phyloP scores from a whole-genome alignment of 805 yeast genomes.

The Isabelozyma rhagii region DNA sequence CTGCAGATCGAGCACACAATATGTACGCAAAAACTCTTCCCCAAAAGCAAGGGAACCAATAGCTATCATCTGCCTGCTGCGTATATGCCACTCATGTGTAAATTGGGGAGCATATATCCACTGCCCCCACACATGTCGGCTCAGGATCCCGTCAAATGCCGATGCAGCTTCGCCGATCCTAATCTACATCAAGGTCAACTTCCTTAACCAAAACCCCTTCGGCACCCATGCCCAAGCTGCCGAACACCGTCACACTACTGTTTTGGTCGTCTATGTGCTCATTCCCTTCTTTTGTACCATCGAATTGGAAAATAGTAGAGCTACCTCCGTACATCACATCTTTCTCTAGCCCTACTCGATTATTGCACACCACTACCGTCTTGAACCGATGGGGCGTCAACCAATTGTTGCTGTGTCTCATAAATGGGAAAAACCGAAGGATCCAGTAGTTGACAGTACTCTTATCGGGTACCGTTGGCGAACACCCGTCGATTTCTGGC shows the following conservation, averaged over 20 bases:
- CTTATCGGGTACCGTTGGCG: conserved; percentile 39
- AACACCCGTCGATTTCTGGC: conserved; percentile 5
- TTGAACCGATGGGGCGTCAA: conserved; percentile 17
- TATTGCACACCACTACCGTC: conserved; percentile 52
- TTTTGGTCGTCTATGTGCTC: conserved; percentile 39
- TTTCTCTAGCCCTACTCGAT: conserved; percentile 77
- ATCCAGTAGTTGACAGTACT: conserved; percentile 72
- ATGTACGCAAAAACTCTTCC: too few relatives aligned
- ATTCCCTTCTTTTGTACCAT: conserved; percentile 12
- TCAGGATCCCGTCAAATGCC: too few relatives aligned
- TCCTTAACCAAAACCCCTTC: conserved; percentile 67
- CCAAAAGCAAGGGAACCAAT: too few relatives aligned
- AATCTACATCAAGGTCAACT: conserved; percentile 34
- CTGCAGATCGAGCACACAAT: too few relatives aligned
- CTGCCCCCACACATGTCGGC: too few relatives aligned
- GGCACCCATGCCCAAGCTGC: conserved; percentile 57
- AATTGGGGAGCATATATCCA: too few relatives aligned
- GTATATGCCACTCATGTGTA: too few relatives aligned
- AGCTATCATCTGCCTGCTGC: too few relatives aligned
- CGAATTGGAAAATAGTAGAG: conserved; percentile 52
- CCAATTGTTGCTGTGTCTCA: conserved; percentile 32
- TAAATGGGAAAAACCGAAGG: conserved; percentile 61
- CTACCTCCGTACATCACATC: conserved; percentile 68
- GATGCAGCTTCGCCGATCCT: background rate
- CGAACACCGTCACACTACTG: conserved; percentile 51